Evolutionary conservation across 2,329 filamentous ascomycete genomes (phyloP).

Genomic region (Chaetomium sp.): DNA sequence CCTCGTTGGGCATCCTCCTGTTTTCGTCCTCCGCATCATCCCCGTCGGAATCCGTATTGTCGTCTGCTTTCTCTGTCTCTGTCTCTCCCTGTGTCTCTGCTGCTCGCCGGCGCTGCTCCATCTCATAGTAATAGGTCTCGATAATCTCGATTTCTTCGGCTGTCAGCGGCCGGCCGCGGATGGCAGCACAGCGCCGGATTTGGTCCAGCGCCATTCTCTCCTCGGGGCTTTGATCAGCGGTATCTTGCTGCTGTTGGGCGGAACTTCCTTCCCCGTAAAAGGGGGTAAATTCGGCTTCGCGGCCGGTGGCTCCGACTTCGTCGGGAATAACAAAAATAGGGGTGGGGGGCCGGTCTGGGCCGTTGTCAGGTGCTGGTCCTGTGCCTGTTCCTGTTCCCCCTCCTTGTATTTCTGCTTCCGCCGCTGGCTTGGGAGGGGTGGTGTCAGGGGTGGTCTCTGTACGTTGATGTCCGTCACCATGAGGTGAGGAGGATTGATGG

Average conservation of each 20-base stretch:
- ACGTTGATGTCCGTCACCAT: too few species aligned
- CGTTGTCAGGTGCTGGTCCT: background rate
- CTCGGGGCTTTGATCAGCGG: background rate
- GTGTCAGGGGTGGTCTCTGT: too few species aligned
- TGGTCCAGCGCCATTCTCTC: constrained; percentile 3
- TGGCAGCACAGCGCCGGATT: background rate
- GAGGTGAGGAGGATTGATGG: too few species aligned
- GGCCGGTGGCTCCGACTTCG: background rate
- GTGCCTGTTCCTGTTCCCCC: too few species aligned
- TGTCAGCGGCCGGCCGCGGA: background rate
- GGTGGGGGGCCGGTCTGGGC: background rate
- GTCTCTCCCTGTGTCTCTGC: background rate
- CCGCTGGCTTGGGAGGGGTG: too few species aligned
- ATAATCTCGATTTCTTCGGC: background rate
- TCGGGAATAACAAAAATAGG: background rate
- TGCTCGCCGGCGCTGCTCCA: background rate
- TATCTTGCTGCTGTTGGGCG: background rate
- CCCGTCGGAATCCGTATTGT: background rate
- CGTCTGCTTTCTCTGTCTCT: background rate
- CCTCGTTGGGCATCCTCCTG: background rate
- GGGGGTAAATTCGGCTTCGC: background rate
- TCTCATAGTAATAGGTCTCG: background rate
- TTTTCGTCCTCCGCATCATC: background rate
- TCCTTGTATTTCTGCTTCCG: too few species aligned
- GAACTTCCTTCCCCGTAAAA: background rate